Base-by-base conservation (phyloP, 1,139 yeast genomes). In the Komagataea norvegica region DNA sequence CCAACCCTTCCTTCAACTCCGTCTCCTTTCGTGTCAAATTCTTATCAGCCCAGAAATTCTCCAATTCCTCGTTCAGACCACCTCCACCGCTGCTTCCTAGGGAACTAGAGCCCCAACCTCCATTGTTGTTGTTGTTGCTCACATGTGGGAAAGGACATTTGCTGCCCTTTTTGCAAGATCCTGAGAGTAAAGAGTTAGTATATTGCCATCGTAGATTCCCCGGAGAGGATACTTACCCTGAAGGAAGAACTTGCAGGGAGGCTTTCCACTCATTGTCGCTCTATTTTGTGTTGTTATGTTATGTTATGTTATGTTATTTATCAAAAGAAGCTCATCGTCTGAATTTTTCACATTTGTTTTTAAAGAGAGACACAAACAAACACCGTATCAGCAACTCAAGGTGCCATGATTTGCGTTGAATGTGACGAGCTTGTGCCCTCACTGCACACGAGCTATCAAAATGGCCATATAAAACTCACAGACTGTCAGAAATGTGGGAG, bases 331-430 rank as follows among this genome's bases (percentile, higher is more conserved):
- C 26, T 25, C 31, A 14, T 26, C 31, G 6, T 23, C n/a, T n/a
- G n/a, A n/a, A n/a, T n/a, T n/a, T n/a, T n/a, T n/a, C n/a, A n/a
- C n/a, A n/a, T n/a, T n/a, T 11, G n/a, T 29, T 25, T 18, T 30
- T 17, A 20, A 13, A 8, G 29, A 21, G 16, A 22, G 22, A 15
- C 18, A 36, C 3, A 27, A 17, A 9, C 7, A 29, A 14, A 14
- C 25, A 22, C 14, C 6, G 9, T 8, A 13, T 9, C 6, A 5
- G 9, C 20, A 1, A 10, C 13, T 7, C 15, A 11, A 22, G 6
- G 14, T 19, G 9, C 21, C n/a, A 87, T 89, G 96, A 79, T 88
- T 46, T 91, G 98, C 59, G 83, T 89, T 19, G 95, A 88, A 59
- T 91, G 98, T 60, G 74, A 78, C 15, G 65, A 70, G 36, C 75